Evolutionary conservation across 2,329 filamentous ascomycete species (phyloP).

Genomic region (Cryphonectria carpinicola): DNA sequence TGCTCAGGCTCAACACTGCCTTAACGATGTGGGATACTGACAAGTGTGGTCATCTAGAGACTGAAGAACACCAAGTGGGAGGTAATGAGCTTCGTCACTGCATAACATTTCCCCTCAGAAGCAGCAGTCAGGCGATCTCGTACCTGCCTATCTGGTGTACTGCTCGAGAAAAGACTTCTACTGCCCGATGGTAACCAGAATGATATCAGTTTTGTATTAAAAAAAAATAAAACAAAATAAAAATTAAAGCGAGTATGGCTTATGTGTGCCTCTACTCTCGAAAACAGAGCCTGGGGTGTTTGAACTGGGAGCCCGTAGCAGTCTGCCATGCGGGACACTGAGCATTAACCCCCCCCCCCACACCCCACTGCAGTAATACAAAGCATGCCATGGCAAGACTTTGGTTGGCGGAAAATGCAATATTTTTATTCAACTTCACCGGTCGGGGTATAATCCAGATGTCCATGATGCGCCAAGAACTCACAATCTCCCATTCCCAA

Average conservation of each 20-base stretch:
- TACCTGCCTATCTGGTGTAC: no score
- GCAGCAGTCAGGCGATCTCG: no score
- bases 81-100: no score
- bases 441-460: neutral
- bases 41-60: neutral
- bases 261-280: neutral
- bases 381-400: neutral
- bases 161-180: no score
- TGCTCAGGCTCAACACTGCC: neutral
- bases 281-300: neutral
- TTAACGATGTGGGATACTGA: neutral
- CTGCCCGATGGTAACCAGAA: no score
- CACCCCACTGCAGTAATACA: neutral
- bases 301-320: neutral
- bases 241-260: no score
- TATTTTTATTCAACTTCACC: neutral
- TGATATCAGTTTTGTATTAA: no score
- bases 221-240: no score
- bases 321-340: neutral
- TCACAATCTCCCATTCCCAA: neutral
- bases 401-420: neutral
- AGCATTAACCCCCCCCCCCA: no score
- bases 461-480: neutral
- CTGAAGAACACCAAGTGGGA: neutral
- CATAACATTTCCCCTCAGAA: no score